A percentile compares a stretch with the other conserved stretches of the same genome.
Conservation (phyloP, 2,329 filamentous ascomycete genomes). For the Cladosporium oxysporum region DNA sequence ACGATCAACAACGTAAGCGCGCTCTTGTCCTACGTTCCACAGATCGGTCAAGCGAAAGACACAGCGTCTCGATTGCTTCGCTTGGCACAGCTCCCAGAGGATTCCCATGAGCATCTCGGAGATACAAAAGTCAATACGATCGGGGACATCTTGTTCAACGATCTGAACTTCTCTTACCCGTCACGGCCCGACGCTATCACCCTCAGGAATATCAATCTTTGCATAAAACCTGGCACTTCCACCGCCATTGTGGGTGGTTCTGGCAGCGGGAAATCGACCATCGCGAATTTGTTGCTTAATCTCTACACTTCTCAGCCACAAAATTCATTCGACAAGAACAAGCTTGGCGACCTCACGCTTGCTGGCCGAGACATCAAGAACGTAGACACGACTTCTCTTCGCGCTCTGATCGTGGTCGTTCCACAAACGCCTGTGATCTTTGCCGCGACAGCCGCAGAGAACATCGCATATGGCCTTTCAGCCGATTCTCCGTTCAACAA, state of each 20-base stretch:
- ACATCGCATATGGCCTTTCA: conserved; percentile 78
- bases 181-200: conserved; percentile 54
- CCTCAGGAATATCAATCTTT: conserved; percentile 66
- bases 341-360: conserved; percentile 56
- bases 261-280: conserved; percentile 88
- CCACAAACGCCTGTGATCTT: conserved; percentile 75
- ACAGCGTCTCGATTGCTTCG: conserved; percentile 72
- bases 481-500: conserved; percentile 55
- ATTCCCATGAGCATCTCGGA: conserved; percentile 61
- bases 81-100: conserved; percentile 62
- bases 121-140: conserved; percentile 45
- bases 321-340: conserved; percentile 17
- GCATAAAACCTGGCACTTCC: conserved; percentile 63
- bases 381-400: conserved; percentile 63
- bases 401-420: conserved; percentile 66
- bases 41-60: conserved; percentile 72
- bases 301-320: conserved; percentile 75
- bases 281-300: conserved; percentile 72
- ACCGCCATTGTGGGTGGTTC: conserved; percentile 81
- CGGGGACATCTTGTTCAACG: conserved; percentile 60
- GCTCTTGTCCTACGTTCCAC: conserved; percentile 74
- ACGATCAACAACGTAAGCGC: conserved; percentile 71
- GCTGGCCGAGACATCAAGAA: conserved; percentile 57
- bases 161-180: conserved; percentile 73
- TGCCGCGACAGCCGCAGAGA: conserved; percentile 72